These are phyloP conservation scores for Marsdenia floribunda DNA, from an alignment of 257 asterid genomes.

Conservation along the genomic window DNA sequence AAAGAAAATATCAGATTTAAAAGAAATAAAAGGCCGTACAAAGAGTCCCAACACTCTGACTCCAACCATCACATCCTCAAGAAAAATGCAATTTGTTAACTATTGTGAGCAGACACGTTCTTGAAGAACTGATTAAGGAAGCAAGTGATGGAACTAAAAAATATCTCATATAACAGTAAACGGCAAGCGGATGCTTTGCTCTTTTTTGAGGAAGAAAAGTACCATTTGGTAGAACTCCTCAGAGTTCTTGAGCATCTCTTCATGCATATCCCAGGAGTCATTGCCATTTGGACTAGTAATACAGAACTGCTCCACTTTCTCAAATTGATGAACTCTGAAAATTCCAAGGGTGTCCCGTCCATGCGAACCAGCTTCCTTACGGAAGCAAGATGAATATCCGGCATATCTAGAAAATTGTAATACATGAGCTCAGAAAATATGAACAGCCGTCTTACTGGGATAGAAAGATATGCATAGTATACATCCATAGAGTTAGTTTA, in stretches of 20 bases:
- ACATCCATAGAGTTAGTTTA: neutral
- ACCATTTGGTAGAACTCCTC: slow-evolving; percentile 89
- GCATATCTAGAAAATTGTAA: slow-evolving; percentile 56
- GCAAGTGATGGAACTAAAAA: neutral
- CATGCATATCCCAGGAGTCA: slow-evolving; percentile 96
- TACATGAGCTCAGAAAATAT: neutral
- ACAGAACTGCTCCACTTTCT: slow-evolving; percentile 92
- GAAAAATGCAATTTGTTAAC: neutral
- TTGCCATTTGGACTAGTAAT: slow-evolving; percentile 70
- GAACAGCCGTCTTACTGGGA: neutral
- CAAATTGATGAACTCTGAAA: slow-evolving; percentile 93
- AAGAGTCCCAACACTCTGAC: neutral
- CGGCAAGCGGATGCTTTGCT: neutral
- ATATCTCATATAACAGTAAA: neutral
- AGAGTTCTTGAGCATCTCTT: slow-evolving; percentile 83
- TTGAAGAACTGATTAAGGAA: neutral
- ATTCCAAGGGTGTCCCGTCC: slow-evolving; percentile 95
- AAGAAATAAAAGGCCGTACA: neutral
- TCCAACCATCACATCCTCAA: neutral
- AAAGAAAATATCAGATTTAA: neutral
- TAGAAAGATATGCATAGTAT: neutral
- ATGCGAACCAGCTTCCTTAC: slow-evolving; percentile 98
- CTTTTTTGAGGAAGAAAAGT: neutral
- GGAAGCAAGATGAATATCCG: slow-evolving; percentile 90
- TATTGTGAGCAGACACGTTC: neutral